Evolutionary conservation across 2,329 filamentous ascomycete species (phyloP), one percentile per base, ranked within the genome.

Genomic region (Cladosporium halotolerans): DNA sequence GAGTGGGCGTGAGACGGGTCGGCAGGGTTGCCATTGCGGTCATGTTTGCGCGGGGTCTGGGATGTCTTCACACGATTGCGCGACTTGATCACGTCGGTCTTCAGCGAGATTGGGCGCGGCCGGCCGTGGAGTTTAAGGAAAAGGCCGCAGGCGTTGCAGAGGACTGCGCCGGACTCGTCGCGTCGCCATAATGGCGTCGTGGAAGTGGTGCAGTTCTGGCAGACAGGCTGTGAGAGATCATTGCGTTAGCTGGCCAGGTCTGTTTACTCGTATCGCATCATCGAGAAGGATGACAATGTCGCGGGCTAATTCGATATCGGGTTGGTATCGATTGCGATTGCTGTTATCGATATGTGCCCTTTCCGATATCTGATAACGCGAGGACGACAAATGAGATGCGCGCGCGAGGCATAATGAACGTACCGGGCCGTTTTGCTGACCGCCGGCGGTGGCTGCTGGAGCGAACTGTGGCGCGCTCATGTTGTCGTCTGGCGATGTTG

Each of bases 81-180:
- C 76, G 91, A 96, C 79, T 99, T 99, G 76, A 99, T 99, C 62
- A 97, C 92, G 77, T 99, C 93, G 45, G 93, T 97, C 79, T 99
- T 99, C 64, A 99, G 81, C 63, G 89, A 95, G 70, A 96, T 96
- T 62, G 93, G 93, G 53, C 93, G 85, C 56, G 93, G 84, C 23
- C 91, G 87, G 59, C 91, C 91, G 70, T 99, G 93, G 62, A 99
- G 80, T 79, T 99, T 99, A 66, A 97, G 81, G 73, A 97, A 99
- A 54, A 99, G 81, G 56, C 93, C 93, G 73, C 93, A 99, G 66
- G 93, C 93, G 75, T 99, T 99, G 83, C 93, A 99, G 49, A 99
- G 86, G 36, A 99, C 92, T 1, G 90, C 87, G 61, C 93, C 93
- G 65, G 86, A 83, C 76, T 99, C 93, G 79, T 99, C 93, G 76